Evolutionary conservation across 106 monocot species (phyloP), one percentile per base, ranked within the genome.

Genomic region (Allium cepa): DNA sequence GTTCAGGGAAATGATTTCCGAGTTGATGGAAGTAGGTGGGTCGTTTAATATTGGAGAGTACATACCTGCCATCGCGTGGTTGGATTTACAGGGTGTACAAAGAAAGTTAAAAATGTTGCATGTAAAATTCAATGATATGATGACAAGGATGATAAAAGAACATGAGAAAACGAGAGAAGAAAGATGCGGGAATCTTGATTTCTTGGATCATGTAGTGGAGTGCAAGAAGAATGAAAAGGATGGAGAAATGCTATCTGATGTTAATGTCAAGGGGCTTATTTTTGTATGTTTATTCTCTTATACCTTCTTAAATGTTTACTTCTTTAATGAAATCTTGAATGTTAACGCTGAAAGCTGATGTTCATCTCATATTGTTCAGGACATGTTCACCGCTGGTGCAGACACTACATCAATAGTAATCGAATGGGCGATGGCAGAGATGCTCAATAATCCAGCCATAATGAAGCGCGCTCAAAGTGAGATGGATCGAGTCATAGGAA

Each of bases 321-420:
- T 9, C 6, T 50, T 8, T 12, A 36, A 57, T 57, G 2, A 5
- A 12, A 12, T 57, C 22, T 22, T 11, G 10, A 0, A 62, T 15
- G 17, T 15, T 57, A 17, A 57, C 57, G 17, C 14, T 15, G 17
- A 57, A 57, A 57, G 5, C 18, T 7, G 18, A 47, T 50, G 48
- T 47, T 0, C 52, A 47, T 64, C 53, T 47, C 61, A 49, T 49
- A 9, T 46, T 10, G 10, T 17, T 56, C 67, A 87, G 88, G 84
- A 84, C 62, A 22, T 88, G 59, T 84, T 88, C 72, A 71, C 74
- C 0, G 84, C 84, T 10, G 88, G 88, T 56, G 84, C 84, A 0
- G 88, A 88, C 81, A 81, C 84, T 17, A 65, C 84, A 1, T 73
- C 87, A 7, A 75, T 78, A 69, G 74, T 78, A 50, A 55, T 76